These are phyloP conservation scores for Penicillium simplicissimum DNA, from an alignment of 495 filamentous ascomycete species.

Conservation along the genomic window DNA sequence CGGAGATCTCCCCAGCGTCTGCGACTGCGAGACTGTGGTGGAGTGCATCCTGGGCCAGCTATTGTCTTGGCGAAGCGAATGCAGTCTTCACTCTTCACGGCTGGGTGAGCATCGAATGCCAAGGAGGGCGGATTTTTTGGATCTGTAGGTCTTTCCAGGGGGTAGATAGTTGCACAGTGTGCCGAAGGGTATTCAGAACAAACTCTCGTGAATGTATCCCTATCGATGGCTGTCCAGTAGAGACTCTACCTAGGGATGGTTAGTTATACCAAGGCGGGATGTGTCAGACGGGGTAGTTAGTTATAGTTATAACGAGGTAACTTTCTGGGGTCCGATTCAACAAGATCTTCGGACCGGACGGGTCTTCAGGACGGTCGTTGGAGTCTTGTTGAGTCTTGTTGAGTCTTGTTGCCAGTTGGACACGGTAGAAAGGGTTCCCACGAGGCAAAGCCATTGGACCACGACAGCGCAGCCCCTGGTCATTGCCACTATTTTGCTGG, in stretches of 20 bases:
- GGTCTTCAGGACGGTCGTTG: neutral
- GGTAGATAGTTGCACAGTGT: neutral
- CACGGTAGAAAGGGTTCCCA: neutral
- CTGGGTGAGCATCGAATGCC: neutral
- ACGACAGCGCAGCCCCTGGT: constrained; percentile 9
- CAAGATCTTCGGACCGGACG: neutral
- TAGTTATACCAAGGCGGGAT: no score
- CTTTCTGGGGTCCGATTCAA: neutral
- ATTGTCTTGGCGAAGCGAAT: constrained; percentile 11
- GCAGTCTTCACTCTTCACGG: neutral
- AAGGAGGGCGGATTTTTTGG: neutral
- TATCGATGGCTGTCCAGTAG: no score
- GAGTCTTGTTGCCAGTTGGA: no score
- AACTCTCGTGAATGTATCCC: no score
- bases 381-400: no score
- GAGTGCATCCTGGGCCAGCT: constrained; percentile 1
- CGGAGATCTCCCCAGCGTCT: constrained; percentile 18
- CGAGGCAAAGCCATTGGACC: constrained; percentile 14
- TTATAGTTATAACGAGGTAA: no score
- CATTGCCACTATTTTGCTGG: constrained; percentile 8
- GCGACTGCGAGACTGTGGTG: neutral
- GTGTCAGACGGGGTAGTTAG: no score
- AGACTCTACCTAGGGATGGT: no score
- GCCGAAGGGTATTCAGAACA: neutral
- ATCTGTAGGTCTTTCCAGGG: neutral